Evolutionary conservation across 495 filamentous ascomycete genomes (phyloP), one percentile per base, ranked within the genome.

Genomic region (Lasiosphaeria miniovina): DNA sequence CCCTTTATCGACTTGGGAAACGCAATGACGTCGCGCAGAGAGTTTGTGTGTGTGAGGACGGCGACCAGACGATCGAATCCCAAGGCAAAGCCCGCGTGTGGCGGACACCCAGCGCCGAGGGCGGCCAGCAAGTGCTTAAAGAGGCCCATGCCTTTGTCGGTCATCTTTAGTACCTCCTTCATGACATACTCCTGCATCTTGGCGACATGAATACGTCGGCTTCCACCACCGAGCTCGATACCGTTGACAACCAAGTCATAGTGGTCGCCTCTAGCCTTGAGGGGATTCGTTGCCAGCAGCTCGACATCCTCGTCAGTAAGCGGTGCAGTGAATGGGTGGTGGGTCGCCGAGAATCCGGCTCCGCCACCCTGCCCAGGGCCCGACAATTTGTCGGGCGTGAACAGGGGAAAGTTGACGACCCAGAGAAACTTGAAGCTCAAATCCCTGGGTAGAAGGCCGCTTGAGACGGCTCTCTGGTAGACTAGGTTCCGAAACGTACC

Each of bases 211-310:
- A 98, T 97, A 79, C 94, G 91, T 10, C 89, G 83, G 71, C 90
- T 95, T 9, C 94, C 94, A 11, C 94, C 94, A 46, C 94, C 94
- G 34, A 98, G 82, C 72, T 98, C 94, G 12, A 96, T 85, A 14
- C 94, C 94, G 68, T 98, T 98, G 58, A 98, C 83, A 11, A 98
- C 94, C 14, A 98, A 81, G 67, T 98, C 94, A 71, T 96, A 98
- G 70, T 95, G 90, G 68, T 96, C 92, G 1, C 84, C 93, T 41
- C 80, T 81, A 0, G 82, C 92, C 58, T 81, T 74, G 9, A 88
- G 78, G 2, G 94, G 95, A 55, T 91, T 79, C 5, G 83, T 86
- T 17, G 82, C 73, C 9, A 97, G 83, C 2, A 92, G 69, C 48
- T 90, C 86, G 34, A 96, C 83, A 67, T 98, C 95, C 11, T 77